Evolutionary conservation across 2,329 filamentous ascomycete genomes (phyloP), one percentile per base, ranked within the genome.

Genomic region (Phaeosphaeriaceae sp.): DNA sequence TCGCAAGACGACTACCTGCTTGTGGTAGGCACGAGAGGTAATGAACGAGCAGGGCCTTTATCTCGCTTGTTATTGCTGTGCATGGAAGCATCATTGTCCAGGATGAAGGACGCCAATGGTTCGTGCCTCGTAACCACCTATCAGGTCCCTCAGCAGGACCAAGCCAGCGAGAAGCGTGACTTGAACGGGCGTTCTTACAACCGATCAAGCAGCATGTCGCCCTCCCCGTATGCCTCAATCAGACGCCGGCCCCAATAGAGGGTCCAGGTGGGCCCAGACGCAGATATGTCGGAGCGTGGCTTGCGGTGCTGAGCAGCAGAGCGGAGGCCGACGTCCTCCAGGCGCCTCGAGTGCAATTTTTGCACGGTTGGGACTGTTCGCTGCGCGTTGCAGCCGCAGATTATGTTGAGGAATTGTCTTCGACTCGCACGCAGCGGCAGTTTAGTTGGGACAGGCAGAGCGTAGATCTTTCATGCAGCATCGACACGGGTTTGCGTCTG

Each of bases 171-270:
- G 21, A 53, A 44, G 46, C 27, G 36, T 19, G 45, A 45, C 58
- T 60, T 63, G 21, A 69, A 71, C 68, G 71, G 67, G 69, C 62
- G 68, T 70, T 71, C 65, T 59, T 55, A 57, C 54, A 40, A 68
- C 58, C 61, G 63, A 65, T 67, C 63, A 67, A 70, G 64, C 67
- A 54, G 65, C 65, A 59, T 52, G 58, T 72, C 63, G 67, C 69
- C 59, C 51, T 63, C 57, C 58, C 58, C 58, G 62, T 57, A 52
- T 40, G 25, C 58, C 60, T 53, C 51, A 60, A 61, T 54, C 54
- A 52, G 57, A 57, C 45, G 20, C 50, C 55, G 41, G 54, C 57
- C 33, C 44, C 51, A 33, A 57, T 21, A 42, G 54, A 61, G 58
- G 59, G 60, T 65, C 63, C 66, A 69, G 70, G 63, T 69, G 58